Evolutionary conservation across 257 asterid species (phyloP).

Genomic region (Phtheirospermum japonicum): DNA sequence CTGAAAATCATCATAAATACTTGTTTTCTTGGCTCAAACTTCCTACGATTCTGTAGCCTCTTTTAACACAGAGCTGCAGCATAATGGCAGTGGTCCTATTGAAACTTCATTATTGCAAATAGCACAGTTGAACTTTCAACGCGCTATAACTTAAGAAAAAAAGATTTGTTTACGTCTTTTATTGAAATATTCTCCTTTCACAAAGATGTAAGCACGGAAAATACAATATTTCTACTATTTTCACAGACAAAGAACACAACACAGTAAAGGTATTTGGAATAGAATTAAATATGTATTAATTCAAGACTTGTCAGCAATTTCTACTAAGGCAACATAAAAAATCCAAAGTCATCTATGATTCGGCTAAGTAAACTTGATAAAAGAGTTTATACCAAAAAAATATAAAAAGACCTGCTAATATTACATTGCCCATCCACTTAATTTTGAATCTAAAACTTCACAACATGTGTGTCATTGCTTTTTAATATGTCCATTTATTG

Average conservation of each 20-base stretch:
- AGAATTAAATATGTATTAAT: neutral
- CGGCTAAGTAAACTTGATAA: too few relatives aligned
- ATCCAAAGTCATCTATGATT: neutral
- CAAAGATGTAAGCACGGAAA: too few relatives aligned
- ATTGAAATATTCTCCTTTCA: neutral
- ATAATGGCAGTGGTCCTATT: neutral
- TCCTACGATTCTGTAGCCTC: too few relatives aligned
- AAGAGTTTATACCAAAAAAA: too few relatives aligned
- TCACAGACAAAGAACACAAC: too few relatives aligned
- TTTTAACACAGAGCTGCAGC: neutral
- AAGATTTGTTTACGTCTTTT: neutral
- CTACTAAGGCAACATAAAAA: slow-evolving; percentile 1
- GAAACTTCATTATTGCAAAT: neutral
- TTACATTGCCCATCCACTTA: too few relatives aligned
- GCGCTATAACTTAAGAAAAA: neutral
- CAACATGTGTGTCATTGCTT: too few relatives aligned
- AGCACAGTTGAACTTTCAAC: neutral
- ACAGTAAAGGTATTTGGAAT: slow-evolving; percentile 3
- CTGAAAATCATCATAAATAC: neutral
- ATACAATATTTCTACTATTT: too few relatives aligned
- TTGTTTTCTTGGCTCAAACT: neutral
- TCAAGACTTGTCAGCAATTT: neutral
- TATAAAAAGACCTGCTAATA: too few relatives aligned
- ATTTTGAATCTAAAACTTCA: too few relatives aligned
- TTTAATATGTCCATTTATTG: too few relatives aligned